Evolutionary conservation across 306 rosid species (phyloP).

Genomic region (Dalbergia oliveri): DNA sequence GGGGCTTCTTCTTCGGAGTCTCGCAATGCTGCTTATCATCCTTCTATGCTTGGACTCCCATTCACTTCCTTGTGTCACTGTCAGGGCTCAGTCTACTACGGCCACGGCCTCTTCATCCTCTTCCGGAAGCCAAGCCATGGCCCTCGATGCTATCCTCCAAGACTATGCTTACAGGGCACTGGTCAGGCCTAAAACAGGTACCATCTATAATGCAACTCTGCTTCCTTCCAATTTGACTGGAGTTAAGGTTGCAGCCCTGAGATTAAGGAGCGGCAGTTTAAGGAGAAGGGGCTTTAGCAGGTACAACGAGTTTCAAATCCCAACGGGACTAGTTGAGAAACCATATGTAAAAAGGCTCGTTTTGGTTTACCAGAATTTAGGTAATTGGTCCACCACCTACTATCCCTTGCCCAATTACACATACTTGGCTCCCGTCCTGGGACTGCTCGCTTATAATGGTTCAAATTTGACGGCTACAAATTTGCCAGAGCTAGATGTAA

Average conservation of each 20-base stretch:
- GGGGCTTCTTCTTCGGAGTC: constrained; percentile 70
- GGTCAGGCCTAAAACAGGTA: constrained; percentile 67
- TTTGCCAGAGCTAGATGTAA: constrained; percentile 57
- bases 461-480: constrained; percentile 66
- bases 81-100: constrained; percentile 54
- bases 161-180: constrained; percentile 65
- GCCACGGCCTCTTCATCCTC: neutral
- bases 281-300: constrained; percentile 62
- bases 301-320: constrained; percentile 78
- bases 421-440: constrained; percentile 83
- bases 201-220: constrained; percentile 50
- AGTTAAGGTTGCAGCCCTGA: constrained; percentile 60
- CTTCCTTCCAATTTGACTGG: constrained; percentile 68
- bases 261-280: constrained; percentile 90
- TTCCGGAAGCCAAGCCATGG: constrained; percentile 45
- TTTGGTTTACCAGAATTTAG: constrained; percentile 90
- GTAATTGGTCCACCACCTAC: constrained; percentile 63
- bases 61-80: constrained; percentile 46
- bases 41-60: constrained; percentile 49
- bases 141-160: constrained; percentile 66
- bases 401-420: constrained; percentile 70
- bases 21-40: constrained; percentile 55
- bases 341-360: constrained; percentile 85
- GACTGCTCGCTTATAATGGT: constrained; percentile 83
- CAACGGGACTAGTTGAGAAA: constrained; percentile 54